Conservation (phyloP, 768 basidiomycete species). For the Porphyrellus cyaneotinctus region DNA sequence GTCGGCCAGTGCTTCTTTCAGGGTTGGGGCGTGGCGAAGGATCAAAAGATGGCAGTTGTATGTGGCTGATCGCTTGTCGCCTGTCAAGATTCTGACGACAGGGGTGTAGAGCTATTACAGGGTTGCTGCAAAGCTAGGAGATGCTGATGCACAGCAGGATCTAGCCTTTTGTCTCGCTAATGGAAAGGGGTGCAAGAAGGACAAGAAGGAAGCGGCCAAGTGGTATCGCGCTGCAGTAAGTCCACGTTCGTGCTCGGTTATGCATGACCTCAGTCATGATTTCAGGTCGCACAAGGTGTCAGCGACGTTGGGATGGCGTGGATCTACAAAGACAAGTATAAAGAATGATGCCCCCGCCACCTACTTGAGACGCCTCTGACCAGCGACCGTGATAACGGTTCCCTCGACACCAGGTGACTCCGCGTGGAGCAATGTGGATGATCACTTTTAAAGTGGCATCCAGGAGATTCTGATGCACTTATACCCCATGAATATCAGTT, state of each 20-base stretch:
- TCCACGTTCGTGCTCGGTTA: conserved; percentile 1
- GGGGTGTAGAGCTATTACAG: conserved; percentile 67
- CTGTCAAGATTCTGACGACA: background rate
- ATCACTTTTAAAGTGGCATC: conserved; percentile 2
- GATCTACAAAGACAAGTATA: conserved; percentile 87
- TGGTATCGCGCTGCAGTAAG: conserved; percentile 88
- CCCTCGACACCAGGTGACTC: conserved; percentile 7
- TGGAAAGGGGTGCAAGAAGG: conserved; percentile 86
- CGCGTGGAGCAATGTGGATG: conserved; percentile 7
- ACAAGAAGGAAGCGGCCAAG: conserved; percentile 79
- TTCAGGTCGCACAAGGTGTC: conserved; percentile 60
- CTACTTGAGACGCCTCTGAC: background rate
- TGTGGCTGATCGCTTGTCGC: conserved; percentile 26
- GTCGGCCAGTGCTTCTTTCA: conserved; percentile 92
- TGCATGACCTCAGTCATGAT: conserved; percentile 1
- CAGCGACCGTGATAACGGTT: conserved; percentile 1
- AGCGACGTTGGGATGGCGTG: conserved; percentile 84
- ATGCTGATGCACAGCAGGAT: conserved; percentile 83
- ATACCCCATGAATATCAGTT: conserved; percentile 24
- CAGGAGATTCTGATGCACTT: conserved; percentile 13
- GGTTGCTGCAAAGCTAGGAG: conserved; percentile 80
- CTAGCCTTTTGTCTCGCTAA: conserved; percentile 83
- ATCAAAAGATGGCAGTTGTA: conserved; percentile 87
- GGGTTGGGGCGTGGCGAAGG: conserved; percentile 85
- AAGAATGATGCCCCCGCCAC: conserved; percentile 10